A percentile compares a stretch with the other conserved stretches of the same genome.
Evolutionary conservation across 2,329 filamentous ascomycete species (phyloP).

Genomic region (Fusarium protoensiforme): DNA sequence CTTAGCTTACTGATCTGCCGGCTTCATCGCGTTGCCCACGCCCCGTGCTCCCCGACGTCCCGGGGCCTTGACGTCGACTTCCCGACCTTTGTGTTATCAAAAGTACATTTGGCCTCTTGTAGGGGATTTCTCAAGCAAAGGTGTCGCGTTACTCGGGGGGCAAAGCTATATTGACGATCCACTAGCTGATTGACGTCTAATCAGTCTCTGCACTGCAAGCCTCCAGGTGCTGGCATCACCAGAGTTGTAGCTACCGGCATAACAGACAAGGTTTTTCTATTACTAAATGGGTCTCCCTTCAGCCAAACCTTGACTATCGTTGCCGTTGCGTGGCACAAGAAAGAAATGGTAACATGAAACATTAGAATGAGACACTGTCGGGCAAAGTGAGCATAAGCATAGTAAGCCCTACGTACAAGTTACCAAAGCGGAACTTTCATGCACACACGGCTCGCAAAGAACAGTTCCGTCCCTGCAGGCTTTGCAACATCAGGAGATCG

Average conservation of each 20-base stretch:
- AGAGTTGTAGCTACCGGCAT: neutral
- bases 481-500: neutral
- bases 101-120: neutral
- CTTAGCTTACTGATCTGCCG: neutral
- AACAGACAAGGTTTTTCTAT: neutral
- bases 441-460: neutral
- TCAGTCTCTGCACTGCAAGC: neutral
- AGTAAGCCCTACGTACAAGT: too few relatives aligned
- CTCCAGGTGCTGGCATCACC: neutral
- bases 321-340: neutral
- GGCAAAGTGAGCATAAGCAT: too few relatives aligned
- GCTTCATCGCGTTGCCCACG: neutral
- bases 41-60: neutral
- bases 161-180: neutral
- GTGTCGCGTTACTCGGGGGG: neutral
- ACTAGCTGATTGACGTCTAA: neutral
- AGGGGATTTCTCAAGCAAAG: neutral
- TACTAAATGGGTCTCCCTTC: neutral
- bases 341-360: neutral
- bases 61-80: neutral
- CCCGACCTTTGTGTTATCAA: neutral
- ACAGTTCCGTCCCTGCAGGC: neutral
- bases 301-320: neutral
- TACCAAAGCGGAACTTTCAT: neutral
- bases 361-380: too few relatives aligned